Base-by-base conservation (phyloP, 2,329 filamentous ascomycete genomes). In the Colletotrichum sublineola region DNA sequence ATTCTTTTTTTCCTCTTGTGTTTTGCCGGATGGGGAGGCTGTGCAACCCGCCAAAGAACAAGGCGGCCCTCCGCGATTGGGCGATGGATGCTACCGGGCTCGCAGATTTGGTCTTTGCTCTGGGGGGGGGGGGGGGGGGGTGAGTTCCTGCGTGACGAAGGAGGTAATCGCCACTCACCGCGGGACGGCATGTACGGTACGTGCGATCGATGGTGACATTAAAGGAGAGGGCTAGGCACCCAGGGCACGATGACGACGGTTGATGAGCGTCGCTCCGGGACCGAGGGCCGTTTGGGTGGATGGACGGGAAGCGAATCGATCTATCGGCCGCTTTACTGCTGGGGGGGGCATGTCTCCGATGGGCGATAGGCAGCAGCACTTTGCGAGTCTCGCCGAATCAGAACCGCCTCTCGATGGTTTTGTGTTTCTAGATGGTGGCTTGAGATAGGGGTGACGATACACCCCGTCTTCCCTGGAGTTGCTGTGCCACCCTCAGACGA, bases 271-370 rank as follows among this genome's bases (percentile, higher is more conserved):
- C 15, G 36, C 36, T 5, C 38, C 20, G 46, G 46, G n/a, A 53
- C 38, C 14, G 61, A 40, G 4, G 33, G n/a, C 5, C 20, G 33
- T 9, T 52, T 31, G 18, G n/a, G 1, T 18, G 60, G 18, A 18
- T 38, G 4, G n/a, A 52, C 36, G 46, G 14, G 36, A 42, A 42
- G 46, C 61, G 61, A 63, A 53, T 53, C 36, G 61, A 52, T 63
- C 18, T 3, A n/a, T 36, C 36, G 61, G 38, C 18, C 46, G 46
- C 38, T 42, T 52, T 15, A 15, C 18, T 11, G 24, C 53, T 63
- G 20, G 20, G 5, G 20, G 5, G n/a, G 31, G 3, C 2, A 15
- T 11, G 15, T 20, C 3, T n/a, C 46, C 7, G 29, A 15, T 24
- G 20, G 42, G n/a, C 8, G 9, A n/a, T n/a, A 63, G 61, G 61